Evolutionary conservation across 2,329 filamentous ascomycete genomes (phyloP), one percentile per base, ranked within the genome.

Genomic region (Aspergillus fijiensis): DNA sequence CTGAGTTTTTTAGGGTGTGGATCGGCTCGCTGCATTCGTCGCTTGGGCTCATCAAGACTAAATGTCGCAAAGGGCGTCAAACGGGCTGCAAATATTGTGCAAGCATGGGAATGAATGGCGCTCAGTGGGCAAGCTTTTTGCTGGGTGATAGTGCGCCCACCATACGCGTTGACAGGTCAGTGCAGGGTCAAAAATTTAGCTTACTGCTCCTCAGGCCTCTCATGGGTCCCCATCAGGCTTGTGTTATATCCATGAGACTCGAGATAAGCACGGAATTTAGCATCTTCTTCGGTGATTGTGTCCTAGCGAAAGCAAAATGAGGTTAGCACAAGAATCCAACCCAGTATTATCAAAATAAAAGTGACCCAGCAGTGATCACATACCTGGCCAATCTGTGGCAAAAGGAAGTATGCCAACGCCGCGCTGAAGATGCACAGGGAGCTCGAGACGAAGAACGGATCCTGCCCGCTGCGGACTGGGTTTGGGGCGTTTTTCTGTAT

Each of bases 361-460:
- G n/a, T 11, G 42, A 55, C 19, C 5, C 12, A 10, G 42, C 23
- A 7, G 39, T 9, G 11, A 21, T 25, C n/a, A 16, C 42, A 49
- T 55, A 55, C 53, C 53, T 81, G 86, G 14, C 87, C 87, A 62
- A 97, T 89, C 51, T 90, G 79, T 0, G 93, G 93, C 53, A 96
- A 75, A 60, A 84, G 83, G 67, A 92, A 85, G 10, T 89, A 78
- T 2, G 86, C 85, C 29, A 93, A 73, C 9, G 78, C 76, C 0
- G 90, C 91, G 2, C 87, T 88, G 52, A 96, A 80, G 16, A 96
- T 76, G 66, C 91, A 95, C 57, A 96, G 76, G 25, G 85, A 81
- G 45, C 88, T 89, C 2, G 88, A 88, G 19, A 97, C 91, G 75
- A 88, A 96, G 78, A 96, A 97, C 0, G 92, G 92, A 67, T 96